A percentile compares a stretch with the other conserved stretches of the same genome.
These are phyloP conservation scores for Fusarium kyushuense DNA, from an alignment of 2,329 filamentous ascomycete species.

Conservation along the genomic window DNA sequence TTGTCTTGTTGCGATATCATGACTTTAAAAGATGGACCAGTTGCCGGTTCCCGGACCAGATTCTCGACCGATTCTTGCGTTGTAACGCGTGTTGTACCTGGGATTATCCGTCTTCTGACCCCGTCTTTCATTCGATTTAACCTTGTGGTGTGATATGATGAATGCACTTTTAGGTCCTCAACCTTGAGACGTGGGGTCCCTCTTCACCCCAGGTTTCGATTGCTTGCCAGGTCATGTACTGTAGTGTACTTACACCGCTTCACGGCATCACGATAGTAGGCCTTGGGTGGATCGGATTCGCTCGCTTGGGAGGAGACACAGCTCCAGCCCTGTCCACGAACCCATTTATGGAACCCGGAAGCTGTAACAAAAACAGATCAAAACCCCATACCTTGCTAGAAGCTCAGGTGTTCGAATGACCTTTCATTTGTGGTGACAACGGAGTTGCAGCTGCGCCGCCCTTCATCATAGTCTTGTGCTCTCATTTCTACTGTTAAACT, in stretches of 20 bases:
- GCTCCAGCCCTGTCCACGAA: not conserved
- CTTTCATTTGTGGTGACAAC: slow-evolving; percentile 48
- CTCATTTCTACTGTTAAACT: slow-evolving; percentile 19
- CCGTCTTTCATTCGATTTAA: slow-evolving; percentile 25
- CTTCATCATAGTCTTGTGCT: slow-evolving; percentile 43
- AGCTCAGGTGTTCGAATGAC: slow-evolving; percentile 56
- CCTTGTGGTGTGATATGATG: slow-evolving; percentile 12
- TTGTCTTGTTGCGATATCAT: slow-evolving; percentile 34
- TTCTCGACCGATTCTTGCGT: slow-evolving; percentile 46
- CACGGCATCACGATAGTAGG: slow-evolving; percentile 37
- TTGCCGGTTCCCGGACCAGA: slow-evolving; percentile 16
- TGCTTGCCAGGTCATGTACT: slow-evolving; percentile 10
- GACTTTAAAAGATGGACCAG: slow-evolving; percentile 15
- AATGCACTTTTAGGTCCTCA: slow-evolving; percentile 5
- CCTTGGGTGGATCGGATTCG: slow-evolving; percentile 39
- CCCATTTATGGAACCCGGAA: not conserved
- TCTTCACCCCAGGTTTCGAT: slow-evolving; percentile 29
- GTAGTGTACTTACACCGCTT: slow-evolving; percentile 44
- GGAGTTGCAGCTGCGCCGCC: slow-evolving; percentile 54
- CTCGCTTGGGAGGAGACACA: slow-evolving; percentile 36
- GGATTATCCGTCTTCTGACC: slow-evolving; percentile 32
- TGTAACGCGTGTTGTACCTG: slow-evolving; percentile 32
- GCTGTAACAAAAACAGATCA: slow-evolving; percentile 20
- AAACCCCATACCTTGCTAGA: slow-evolving; percentile 55
- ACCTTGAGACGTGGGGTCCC: slow-evolving; percentile 39